Evolutionary conservation across 2,329 filamentous ascomycete genomes (phyloP).

Genomic region (Beauveria pseudobassiana): DNA sequence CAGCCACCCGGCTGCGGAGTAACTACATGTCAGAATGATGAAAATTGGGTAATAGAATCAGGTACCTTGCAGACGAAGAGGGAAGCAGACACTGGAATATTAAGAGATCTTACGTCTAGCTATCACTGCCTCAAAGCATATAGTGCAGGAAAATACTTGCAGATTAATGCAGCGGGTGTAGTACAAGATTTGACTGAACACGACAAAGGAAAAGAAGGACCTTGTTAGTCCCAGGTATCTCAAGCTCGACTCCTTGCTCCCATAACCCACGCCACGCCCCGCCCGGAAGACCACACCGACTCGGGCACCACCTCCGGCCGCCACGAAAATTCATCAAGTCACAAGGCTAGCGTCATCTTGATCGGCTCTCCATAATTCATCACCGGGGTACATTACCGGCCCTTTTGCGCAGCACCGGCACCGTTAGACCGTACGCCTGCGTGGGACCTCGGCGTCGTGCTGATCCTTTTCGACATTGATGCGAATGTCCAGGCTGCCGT

Average conservation of each 20-base stretch:
- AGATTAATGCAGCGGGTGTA: neutral
- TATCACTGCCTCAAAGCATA: no score
- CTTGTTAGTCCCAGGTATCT: slow-evolving; percentile 1
- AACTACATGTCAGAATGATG: neutral
- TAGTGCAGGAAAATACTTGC: neutral
- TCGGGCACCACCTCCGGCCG: slow-evolving; percentile 1
- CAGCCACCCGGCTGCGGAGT: neutral
- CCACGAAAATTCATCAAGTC: neutral
- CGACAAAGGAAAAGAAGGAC: neutral
- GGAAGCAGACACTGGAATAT: no score
- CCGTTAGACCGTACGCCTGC: slow-evolving; percentile 72
- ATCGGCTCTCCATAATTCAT: neutral
- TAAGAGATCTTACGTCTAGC: no score
- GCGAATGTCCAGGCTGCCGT: slow-evolving; percentile 67
- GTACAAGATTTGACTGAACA: neutral
- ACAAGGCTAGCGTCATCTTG: slow-evolving; percentile 4
- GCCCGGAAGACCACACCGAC: slow-evolving; percentile 4
- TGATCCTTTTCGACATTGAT: slow-evolving; percentile 86
- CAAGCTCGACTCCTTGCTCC: neutral
- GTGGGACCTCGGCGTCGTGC: slow-evolving; percentile 70
- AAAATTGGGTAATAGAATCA: slow-evolving; percentile 6
- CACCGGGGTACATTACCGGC: neutral
- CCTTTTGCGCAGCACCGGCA: slow-evolving; percentile 55
- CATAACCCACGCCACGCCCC: neutral
- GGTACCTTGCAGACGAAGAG: no score